phyloP scores from a whole-genome alignment of 2,329 filamentous ascomycete genomes.

The Penicillium sp. region DNA sequence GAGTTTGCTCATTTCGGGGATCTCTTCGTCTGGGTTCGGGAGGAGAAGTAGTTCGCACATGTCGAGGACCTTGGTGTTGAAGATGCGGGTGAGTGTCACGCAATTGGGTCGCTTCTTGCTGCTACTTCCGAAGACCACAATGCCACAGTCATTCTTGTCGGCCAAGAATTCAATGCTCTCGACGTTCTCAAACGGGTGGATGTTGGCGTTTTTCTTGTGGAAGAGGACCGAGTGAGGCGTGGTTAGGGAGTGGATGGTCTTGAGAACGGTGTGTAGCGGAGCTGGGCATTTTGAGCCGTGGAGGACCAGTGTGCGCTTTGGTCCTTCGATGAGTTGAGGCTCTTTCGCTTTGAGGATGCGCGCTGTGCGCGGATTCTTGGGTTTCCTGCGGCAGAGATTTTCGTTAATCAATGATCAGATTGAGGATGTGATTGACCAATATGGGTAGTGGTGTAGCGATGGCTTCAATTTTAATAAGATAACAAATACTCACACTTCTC shows the following conservation, averaged over 20 bases:
- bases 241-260: constrained; percentile 83
- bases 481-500: constrained; percentile 46
- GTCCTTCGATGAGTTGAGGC: constrained; percentile 85
- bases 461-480: background rate
- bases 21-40: constrained; percentile 61
- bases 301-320: constrained; percentile 87
- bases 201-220: constrained; percentile 88
- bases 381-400: constrained; percentile 57
- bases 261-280: constrained; percentile 79
- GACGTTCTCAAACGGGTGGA: constrained; percentile 92
- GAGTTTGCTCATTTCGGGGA: constrained; percentile 54
- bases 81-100: constrained; percentile 81
- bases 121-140: constrained; percentile 82
- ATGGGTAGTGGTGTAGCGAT: background rate
- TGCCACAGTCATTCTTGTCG: constrained; percentile 90
- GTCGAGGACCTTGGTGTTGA: constrained; percentile 85
- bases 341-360: constrained; percentile 91
- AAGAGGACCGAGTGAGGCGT: constrained; percentile 87
- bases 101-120: constrained; percentile 96
- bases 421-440: background rate
- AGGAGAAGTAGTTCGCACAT: constrained; percentile 92
- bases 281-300: constrained; percentile 85
- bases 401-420: constrained; percentile 9
- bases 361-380: constrained; percentile 87
- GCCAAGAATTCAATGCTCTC: constrained; percentile 92